Evolutionary conservation across 345 rosid species (phyloP).

Genomic region (Melaleuca quinquenervia): DNA sequence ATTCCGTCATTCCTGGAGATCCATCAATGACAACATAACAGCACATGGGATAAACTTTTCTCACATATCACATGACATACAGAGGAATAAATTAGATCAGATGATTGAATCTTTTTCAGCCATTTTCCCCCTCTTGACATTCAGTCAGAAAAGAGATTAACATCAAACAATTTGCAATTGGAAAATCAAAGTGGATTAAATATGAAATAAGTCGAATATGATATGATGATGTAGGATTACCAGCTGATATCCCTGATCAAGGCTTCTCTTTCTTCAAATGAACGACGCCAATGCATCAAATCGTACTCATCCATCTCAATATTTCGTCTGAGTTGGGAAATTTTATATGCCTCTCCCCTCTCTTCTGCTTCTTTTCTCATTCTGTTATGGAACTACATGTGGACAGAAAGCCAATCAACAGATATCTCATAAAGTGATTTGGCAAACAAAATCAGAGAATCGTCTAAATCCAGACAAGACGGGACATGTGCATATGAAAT

Average conservation of each 20-base stretch:
- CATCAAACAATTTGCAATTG: not conserved
- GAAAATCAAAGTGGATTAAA: not conserved
- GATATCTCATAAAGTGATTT: not conserved
- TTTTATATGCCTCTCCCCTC: slow-evolving; percentile 73
- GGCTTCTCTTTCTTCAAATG: slow-evolving; percentile 93
- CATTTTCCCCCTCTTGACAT: not conserved
- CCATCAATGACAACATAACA: not conserved
- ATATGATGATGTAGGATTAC: slow-evolving; percentile 17
- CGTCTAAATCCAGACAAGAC: not conserved
- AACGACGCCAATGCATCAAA: slow-evolving; percentile 75
- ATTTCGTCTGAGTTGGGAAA: slow-evolving; percentile 57
- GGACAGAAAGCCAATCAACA: not conserved
- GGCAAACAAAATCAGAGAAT: not conserved
- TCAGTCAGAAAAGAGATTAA: not conserved
- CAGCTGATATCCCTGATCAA: slow-evolving; percentile 89
- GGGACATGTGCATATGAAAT: not conserved
- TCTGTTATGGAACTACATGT: slow-evolving; percentile 54
- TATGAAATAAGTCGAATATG: not conserved
- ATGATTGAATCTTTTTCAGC: not conserved
- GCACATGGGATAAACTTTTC: not conserved
- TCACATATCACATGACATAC: not conserved
- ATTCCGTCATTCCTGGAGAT: not conserved
- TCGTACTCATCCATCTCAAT: slow-evolving; percentile 94
- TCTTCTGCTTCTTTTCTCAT: slow-evolving; percentile 55
- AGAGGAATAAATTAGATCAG: not conserved